Base-by-base conservation (phyloP, 2,329 filamentous ascomycete species). In the Aspergillus brasiliensis region DNA sequence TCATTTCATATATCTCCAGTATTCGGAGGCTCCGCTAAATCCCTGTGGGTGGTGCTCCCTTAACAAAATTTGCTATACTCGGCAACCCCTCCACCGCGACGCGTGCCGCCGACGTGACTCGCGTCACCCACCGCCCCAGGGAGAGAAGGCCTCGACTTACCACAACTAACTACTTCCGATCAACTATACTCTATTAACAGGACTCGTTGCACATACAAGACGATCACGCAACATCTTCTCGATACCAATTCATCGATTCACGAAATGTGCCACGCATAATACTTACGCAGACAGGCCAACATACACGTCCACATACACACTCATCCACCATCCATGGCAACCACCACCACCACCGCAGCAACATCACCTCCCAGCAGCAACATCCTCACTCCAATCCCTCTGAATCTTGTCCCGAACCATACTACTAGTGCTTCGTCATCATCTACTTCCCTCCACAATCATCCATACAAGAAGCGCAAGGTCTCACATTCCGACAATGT, bases 261-360 rank as follows among this genome's bases (percentile, higher is more conserved):
- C 31, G 31, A 34, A 15, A 34, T 34, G 31, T 11, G 5, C 10
- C 31, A 34, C 31, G 13, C 31, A 34, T 34, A 34, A 34, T 6
- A 34, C 11, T 13, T 34, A 34, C 31, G 2, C 4, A 34, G 31
- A 15, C 46, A 17, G 13, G 17, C 8, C 8, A 49, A 15, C 2
- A 11, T n/a, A 28, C 23, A 28, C 23, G 15, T n/a, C 1, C 21
- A 51, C 58, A 69, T 67, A 66, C 66, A 66, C 72, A 65, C 64
- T 78, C 77, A 51, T 57, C 69, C 66, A 65, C 31, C 66, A 67
- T 73, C 65, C 67, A 78, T 78, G 76, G 71, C 75, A 66, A 73
- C 75, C 65, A 60, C 65, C 63, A 57, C 62, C 68, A n/a, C 15
- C 44, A 25, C 21, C 44, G 13, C 21, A 48, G 44, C 21, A 48